Conservation (phyloP, 345 rosid genomes). For the Gossypium ekmanianum region DNA sequence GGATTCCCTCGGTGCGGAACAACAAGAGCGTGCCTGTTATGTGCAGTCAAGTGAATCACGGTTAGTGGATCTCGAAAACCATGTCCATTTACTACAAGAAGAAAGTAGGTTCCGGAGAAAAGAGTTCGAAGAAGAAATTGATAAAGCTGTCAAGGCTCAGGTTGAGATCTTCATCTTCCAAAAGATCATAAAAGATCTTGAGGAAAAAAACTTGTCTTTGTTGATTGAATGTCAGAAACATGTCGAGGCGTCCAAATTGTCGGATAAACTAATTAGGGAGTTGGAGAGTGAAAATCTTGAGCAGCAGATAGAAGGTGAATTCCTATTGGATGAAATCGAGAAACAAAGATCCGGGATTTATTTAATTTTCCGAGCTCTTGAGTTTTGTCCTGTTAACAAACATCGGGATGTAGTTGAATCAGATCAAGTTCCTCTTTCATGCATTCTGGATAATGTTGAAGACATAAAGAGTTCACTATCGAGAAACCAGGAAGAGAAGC, state of each 20-base stretch:
- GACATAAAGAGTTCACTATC: slow-evolving; percentile 50
- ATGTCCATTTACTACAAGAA: slow-evolving; percentile 58
- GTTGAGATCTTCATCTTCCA: slow-evolving; percentile 76
- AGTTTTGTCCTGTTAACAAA: slow-evolving; percentile 41
- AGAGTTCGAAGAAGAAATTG: slow-evolving; percentile 89
- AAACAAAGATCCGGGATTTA: slow-evolving; percentile 56
- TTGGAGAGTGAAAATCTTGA: slow-evolving; percentile 79
- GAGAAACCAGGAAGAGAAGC: slow-evolving; percentile 55
- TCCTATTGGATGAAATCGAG: slow-evolving; percentile 62
- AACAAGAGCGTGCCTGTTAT: slow-evolving; percentile 51
- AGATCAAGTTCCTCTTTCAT: slow-evolving; percentile 46
- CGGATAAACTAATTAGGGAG: slow-evolving; percentile 63
- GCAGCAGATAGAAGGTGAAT: slow-evolving; percentile 67
- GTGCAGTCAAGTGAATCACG: slow-evolving; percentile 59
- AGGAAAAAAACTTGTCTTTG: slow-evolving; percentile 59
- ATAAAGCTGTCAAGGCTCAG: slow-evolving; percentile 73
- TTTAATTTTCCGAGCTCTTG: slow-evolving; percentile 66
- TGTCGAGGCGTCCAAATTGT: slow-evolving; percentile 60
- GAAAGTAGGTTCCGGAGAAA: slow-evolving; percentile 61
- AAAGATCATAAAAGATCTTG: slow-evolving; percentile 66
- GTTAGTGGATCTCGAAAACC: slow-evolving; percentile 61
- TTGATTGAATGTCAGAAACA: slow-evolving; percentile 73
- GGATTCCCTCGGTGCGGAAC: slow-evolving; percentile 52
- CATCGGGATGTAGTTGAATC: slow-evolving; percentile 31
- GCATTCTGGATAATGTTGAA: slow-evolving; percentile 49